A percentile compares a stretch with the other conserved stretches of the same genome.
Conservation (phyloP, 768 basidiomycete genomes). For the Tubosaeta sp. region DNA sequence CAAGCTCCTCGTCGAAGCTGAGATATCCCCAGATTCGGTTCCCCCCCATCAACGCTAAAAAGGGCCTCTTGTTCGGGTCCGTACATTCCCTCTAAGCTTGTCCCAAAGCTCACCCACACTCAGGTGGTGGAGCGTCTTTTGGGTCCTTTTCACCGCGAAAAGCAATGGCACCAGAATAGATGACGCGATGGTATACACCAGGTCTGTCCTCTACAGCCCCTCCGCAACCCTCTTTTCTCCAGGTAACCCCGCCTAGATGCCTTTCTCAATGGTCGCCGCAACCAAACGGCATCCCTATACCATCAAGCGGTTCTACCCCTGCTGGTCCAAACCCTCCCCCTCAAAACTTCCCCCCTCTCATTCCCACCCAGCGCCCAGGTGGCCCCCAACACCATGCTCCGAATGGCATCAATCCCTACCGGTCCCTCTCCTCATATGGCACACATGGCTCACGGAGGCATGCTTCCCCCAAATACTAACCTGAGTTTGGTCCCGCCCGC, state of each 20-base stretch:
- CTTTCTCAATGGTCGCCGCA: slow-evolving; percentile 31
- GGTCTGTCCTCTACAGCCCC: slow-evolving; percentile 36
- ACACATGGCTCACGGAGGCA: slow-evolving; percentile 41
- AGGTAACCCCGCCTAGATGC: slow-evolving; percentile 24
- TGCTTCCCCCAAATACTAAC: slow-evolving; percentile 45
- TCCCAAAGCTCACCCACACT: neutral
- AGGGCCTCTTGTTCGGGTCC: slow-evolving; percentile 80
- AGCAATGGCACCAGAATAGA: slow-evolving; percentile 60
- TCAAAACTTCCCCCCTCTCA: slow-evolving; percentile 32
- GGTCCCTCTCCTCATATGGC: slow-evolving; percentile 51
- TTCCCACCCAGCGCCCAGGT: slow-evolving; percentile 31
- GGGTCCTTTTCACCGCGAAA: slow-evolving; percentile 81
- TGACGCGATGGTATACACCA: slow-evolving; percentile 68
- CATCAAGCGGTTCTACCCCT: slow-evolving; percentile 19
- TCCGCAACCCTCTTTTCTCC: neutral
- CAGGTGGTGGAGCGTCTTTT: slow-evolving; percentile 90
- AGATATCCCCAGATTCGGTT: slow-evolving; percentile 52
- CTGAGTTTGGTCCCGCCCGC: slow-evolving; percentile 35
- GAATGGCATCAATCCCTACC: slow-evolving; percentile 49
- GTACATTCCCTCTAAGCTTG: slow-evolving; percentile 18
- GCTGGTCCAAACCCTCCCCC: slow-evolving; percentile 31
- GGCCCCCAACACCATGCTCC: slow-evolving; percentile 39
- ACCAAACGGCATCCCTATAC: slow-evolving; percentile 42
- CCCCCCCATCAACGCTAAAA: slow-evolving; percentile 82
- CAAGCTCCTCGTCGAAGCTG: slow-evolving; percentile 64